These are phyloP conservation scores for Aspergillus arachidicola DNA, from an alignment of 2,329 filamentous ascomycete species.

Conservation along the genomic window DNA sequence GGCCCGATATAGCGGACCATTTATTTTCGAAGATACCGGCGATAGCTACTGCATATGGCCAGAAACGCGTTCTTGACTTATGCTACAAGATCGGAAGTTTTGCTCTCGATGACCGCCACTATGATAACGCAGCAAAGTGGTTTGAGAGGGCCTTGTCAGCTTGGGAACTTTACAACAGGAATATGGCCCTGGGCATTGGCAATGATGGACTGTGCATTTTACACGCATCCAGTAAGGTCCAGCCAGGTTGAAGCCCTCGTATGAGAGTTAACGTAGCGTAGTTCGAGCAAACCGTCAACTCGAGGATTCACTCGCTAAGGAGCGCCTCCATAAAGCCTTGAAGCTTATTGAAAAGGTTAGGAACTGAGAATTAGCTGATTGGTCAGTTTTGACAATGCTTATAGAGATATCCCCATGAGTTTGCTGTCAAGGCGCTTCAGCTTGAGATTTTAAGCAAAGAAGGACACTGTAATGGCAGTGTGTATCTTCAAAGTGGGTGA, in stretches of 20 bases:
- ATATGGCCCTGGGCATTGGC: conserved; percentile 58
- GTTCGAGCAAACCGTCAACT: conserved; percentile 33
- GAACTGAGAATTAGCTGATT: neutral
- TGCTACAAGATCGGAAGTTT: conserved; percentile 73
- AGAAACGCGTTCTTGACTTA: conserved; percentile 62
- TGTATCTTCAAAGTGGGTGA: conserved; percentile 45
- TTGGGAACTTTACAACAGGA: conserved; percentile 53
- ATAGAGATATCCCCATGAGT: conserved; percentile 63
- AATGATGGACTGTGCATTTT: conserved; percentile 69
- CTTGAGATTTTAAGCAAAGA: conserved; percentile 64
- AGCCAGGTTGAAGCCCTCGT: neutral
- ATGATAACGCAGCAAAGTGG: conserved; percentile 68
- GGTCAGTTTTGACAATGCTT: conserved; percentile 3
- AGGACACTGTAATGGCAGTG: conserved; percentile 35
- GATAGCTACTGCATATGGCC: conserved; percentile 46
- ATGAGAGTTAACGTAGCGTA: conserved; percentile 17
- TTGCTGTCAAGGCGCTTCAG: conserved; percentile 67
- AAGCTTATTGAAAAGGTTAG: conserved; percentile 55
- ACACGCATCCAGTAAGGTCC: conserved; percentile 59
- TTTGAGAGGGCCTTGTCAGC: conserved; percentile 67
- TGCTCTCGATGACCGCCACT: conserved; percentile 56
- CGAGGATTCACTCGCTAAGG: conserved; percentile 47
- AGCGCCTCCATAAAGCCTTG: conserved; percentile 62
- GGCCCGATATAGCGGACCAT: conserved; percentile 75
- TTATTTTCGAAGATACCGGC: conserved; percentile 66